Conservation (phyloP, 139 green algal species). For the Mesostigma viride region DNA sequence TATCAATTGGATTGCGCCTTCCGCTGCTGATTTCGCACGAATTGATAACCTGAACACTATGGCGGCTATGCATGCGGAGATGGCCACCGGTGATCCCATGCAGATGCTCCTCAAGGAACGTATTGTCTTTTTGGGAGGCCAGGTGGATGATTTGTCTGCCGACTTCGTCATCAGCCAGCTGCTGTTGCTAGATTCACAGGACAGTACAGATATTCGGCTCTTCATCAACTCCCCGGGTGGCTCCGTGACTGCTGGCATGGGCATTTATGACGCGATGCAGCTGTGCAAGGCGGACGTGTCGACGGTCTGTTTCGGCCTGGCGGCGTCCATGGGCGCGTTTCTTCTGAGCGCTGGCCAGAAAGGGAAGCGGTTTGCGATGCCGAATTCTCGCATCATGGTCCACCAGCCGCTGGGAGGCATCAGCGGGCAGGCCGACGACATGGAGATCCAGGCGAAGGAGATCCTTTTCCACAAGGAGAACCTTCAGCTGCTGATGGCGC, state of each 20-base stretch:
- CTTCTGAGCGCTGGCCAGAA: conserved; percentile 78
- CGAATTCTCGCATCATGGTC: conserved; percentile 98
- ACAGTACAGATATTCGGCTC: conserved; percentile 94
- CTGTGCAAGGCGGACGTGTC: conserved; percentile 57
- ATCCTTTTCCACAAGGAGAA: conserved; percentile 99
- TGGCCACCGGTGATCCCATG: conserved; percentile 74
- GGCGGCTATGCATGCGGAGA: too few relatives aligned
- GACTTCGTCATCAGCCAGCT: conserved; percentile 94
- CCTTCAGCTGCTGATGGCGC: conserved; percentile 92
- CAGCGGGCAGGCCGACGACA: conserved; percentile 70
- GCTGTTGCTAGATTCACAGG: conserved; percentile 87
- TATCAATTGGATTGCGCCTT: too few relatives aligned
- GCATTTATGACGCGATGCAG: conserved; percentile 89
- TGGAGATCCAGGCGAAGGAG: conserved; percentile 89
- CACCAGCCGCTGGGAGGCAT: conserved; percentile 96
- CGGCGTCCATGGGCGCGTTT: conserved; percentile 98
- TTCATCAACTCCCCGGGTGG: conserved; percentile 99
- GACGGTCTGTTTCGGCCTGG: conserved; percentile 96
- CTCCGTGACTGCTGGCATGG: conserved; percentile 90
- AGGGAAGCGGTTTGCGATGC: conserved; percentile 93
- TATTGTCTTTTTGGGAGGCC: conserved; percentile 90
- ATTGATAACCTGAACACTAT: too few relatives aligned
- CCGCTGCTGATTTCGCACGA: too few relatives aligned
- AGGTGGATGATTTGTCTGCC: conserved; percentile 91
- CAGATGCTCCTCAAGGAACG: conserved; percentile 81